Evolutionary conservation across 2,329 filamentous ascomycete species (phyloP), one percentile per base, ranked within the genome.

Genomic region (Plenodomus biglobosus): DNA sequence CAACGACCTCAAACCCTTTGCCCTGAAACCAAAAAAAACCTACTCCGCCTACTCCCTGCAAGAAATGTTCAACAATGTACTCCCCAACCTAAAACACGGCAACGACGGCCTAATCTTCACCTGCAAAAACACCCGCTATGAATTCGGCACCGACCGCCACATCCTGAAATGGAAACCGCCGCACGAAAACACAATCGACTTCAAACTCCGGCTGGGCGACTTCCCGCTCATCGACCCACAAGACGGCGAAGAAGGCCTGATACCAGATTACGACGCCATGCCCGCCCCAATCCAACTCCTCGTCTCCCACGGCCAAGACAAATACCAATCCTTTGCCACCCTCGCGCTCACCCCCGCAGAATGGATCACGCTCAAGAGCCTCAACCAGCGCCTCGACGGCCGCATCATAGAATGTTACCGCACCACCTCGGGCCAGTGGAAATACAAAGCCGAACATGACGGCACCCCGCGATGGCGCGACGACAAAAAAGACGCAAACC

Each of bases 161-260:
- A 99, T 96, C 55, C 78, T 99, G 34, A 99, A 99, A 73, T 99
- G 94, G 94, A 99, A 99, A 74, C 91, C 92, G 0, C 90, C 90
- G 3, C 80, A 89, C 57, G 94, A 99, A 71, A 99, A 99, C 75
- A 95, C 91, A 0, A 85, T 99, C 59, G 94, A 99, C 70, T 96
- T 96, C 71, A 83, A 87, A 36, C 80, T 97, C 61, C 83, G 82
- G 42, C 80, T 99, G 37, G 76, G 73, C 44, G 78, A 81, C 11
- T 97, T 96, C 64, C 87, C 88, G 0, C 66, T 78, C 0, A 77
- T 87, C n/a, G 81, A 88, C 50, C 86, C 87, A 1, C 82, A 86
- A 32, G 68, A 94, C 60, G 81, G 83, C 38, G 82, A 83, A 27
- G 86, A 88, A 16, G 86, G 85, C 16, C 72, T 82, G 30, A 80